Percentiles rank a stretch among this genome's conserved stretches.
Conservation (phyloP, 768 basidiomycete species). For the Tricholoma terreum region DNA sequence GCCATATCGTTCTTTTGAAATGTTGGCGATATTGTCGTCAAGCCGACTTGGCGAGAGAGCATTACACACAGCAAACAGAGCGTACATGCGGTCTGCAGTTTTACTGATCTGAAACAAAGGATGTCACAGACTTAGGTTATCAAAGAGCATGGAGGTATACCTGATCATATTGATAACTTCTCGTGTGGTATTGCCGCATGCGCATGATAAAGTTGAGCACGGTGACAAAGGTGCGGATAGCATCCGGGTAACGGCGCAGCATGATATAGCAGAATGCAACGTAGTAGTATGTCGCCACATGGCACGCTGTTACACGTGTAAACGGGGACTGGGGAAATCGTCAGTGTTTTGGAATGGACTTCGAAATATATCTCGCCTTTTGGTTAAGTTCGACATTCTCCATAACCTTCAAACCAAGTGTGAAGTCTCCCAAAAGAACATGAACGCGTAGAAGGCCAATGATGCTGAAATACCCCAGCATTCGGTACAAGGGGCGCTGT, state of each 20-base stretch:
- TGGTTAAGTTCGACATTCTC: slow-evolving; percentile 91
- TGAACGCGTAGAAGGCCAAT: slow-evolving; percentile 95
- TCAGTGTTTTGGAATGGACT: slow-evolving; percentile 9
- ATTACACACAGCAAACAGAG: slow-evolving; percentile 90
- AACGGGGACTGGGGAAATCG: slow-evolving; percentile 63
- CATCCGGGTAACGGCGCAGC: slow-evolving; percentile 92
- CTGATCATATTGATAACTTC: slow-evolving; percentile 96
- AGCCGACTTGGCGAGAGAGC: slow-evolving; percentile 88
- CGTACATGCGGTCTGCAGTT: slow-evolving; percentile 97
- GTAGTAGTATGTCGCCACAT: slow-evolving; percentile 93
- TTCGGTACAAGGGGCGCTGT: slow-evolving; percentile 82
- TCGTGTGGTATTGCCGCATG: slow-evolving; percentile 94
- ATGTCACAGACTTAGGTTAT: not conserved
- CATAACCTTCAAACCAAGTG: slow-evolving; percentile 92
- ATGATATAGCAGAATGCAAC: slow-evolving; percentile 97
- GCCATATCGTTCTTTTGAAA: slow-evolving; percentile 90
- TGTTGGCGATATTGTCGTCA: slow-evolving; percentile 92
- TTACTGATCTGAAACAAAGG: slow-evolving; percentile 74
- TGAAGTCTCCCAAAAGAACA: slow-evolving; percentile 92
- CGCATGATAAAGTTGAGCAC: slow-evolving; percentile 95
- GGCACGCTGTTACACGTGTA: slow-evolving; percentile 93
- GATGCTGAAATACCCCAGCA: slow-evolving; percentile 95
- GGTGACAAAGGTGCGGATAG: slow-evolving; percentile 88
- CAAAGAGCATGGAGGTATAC: slow-evolving; percentile 32
- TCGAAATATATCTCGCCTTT: slow-evolving; percentile 48